Evolutionary conservation across 2,329 filamentous ascomycete genomes (phyloP).

Genomic region (Cordyceps cateniannulata): DNA sequence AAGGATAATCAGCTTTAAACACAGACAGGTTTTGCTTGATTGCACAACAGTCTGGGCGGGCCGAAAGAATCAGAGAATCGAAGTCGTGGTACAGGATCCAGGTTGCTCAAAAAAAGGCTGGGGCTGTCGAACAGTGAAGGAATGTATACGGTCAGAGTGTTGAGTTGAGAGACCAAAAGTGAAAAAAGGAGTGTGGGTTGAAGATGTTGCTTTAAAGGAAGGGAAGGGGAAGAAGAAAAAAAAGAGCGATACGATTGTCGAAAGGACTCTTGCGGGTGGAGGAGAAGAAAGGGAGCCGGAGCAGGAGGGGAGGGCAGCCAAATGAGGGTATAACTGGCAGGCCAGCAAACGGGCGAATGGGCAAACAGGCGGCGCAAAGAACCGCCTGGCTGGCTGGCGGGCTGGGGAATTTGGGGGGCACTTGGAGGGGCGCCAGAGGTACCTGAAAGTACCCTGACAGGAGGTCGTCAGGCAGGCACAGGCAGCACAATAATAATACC

Average conservation of each 20-base stretch:
- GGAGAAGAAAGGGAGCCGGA: neutral
- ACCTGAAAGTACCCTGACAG: neutral
- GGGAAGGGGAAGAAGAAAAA: neutral
- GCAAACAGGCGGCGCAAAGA: neutral
- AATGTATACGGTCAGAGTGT: constrained; percentile 7
- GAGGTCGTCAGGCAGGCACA: neutral
- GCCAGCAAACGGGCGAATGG: neutral
- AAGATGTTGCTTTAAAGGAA: neutral
- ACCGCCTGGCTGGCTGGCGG: neutral
- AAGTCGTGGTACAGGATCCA: constrained; percentile 6
- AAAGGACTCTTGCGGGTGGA: neutral
- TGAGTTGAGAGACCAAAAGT: neutral
- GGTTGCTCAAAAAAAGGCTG: neutral
- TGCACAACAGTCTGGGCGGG: constrained; percentile 8
- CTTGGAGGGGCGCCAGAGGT: neutral
- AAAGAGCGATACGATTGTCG: constrained; percentile 1
- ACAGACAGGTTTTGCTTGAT: constrained; percentile 2
- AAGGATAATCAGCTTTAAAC: neutral
- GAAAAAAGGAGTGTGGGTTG: constrained; percentile 6
- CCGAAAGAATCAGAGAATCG: neutral
- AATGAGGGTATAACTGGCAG: neutral
- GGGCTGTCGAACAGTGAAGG: constrained; percentile 3
- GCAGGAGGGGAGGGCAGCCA: neutral
- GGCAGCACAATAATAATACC: neutral
- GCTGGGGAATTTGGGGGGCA: neutral